These are phyloP conservation scores for Allium sativum DNA, from an alignment of 106 monocot species.

Conservation along the genomic window DNA sequence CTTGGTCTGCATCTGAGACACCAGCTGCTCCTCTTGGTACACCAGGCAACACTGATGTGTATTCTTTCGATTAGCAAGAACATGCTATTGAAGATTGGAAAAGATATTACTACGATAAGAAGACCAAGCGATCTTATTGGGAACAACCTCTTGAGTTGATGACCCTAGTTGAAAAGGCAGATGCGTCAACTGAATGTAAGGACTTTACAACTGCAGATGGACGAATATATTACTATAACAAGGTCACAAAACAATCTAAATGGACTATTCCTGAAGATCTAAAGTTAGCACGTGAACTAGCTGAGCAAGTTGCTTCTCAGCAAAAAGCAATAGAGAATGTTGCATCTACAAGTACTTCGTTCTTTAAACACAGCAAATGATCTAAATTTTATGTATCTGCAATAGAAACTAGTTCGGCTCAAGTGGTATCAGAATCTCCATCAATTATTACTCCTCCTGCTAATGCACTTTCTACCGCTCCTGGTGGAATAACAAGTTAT, in stretches of 20 bases:
- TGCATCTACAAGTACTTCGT: slow-evolving; percentile 12
- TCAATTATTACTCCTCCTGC: background rate
- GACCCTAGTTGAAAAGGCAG: slow-evolving; percentile 89
- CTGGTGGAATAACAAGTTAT: background rate
- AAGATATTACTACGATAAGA: slow-evolving; percentile 96
- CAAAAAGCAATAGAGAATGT: slow-evolving; percentile 14
- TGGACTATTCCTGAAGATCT: slow-evolving; percentile 98
- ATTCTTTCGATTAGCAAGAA: slow-evolving; percentile 87
- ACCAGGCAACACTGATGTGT: slow-evolving; percentile 20
- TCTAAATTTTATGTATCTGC: background rate
- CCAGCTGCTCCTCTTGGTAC: slow-evolving; percentile 36
- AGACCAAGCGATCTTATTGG: slow-evolving; percentile 91
- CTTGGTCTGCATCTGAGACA: slow-evolving; percentile 36
- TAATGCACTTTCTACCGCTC: background rate
- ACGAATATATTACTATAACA: slow-evolving; percentile 97
- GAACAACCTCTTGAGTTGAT: slow-evolving; percentile 90
- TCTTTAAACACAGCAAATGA: background rate
- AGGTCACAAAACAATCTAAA: slow-evolving; percentile 86
- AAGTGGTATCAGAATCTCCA: slow-evolving; percentile 1
- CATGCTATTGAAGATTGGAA: slow-evolving; percentile 84
- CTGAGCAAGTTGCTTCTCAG: slow-evolving; percentile 50
- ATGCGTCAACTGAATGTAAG: slow-evolving; percentile 97
- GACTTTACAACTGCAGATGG: slow-evolving; percentile 88
- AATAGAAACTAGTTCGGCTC: slow-evolving; percentile 5
- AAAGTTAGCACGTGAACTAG: slow-evolving; percentile 92